Base-by-base conservation (phyloP, 441 rosid species). In the Populus hybrid region DNA sequence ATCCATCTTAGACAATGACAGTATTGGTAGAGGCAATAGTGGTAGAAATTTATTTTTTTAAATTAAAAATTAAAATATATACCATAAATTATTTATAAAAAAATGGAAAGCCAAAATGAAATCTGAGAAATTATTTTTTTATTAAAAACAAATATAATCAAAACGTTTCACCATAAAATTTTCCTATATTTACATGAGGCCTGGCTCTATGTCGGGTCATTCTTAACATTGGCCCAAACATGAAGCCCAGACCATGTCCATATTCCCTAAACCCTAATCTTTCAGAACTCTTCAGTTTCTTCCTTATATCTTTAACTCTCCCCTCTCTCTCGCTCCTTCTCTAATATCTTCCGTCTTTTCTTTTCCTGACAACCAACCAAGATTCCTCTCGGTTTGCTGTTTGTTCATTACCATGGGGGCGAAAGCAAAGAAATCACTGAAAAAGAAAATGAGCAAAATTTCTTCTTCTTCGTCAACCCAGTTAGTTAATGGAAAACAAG, bases 361-460 rank as follows among this genome's bases (percentile, higher is more conserved):
- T 59, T 28, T 30, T 40, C 67, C 21, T 1, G 14, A 10, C 66
- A 28, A 36, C 64, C 75, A 77, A 72, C 9, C 35, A 14, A 16
- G 64, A n/a, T n/a, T 7, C 21, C 64, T n/a, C 21, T 59, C 2
- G 24, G 0, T 9, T 19, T 3, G 40, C 50, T 9, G 2, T 16
- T 12, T 0, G 24, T 21, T 67, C 9, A 72, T 73, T 34, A 69
- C 75, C 61, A 92, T 95, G 98, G 95, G 95, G 77, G 86, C 84
- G 61, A 95, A 91, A 78, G 93, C 84, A 57, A 93, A 87, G 94
- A 93, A 92, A 84, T 86, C 87, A 4, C 79, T 86, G 69, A 91
- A 87, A 89, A 89, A 83, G 88, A 83, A 83, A 34, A 65, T 88
- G 78, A 87, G 82, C 85, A 91, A 90, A 85, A 82, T 85, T 8